Percentiles rank a stretch among this genome's conserved stretches.
phyloP scores from a whole-genome alignment of 345 rosid species.

The Xanthoceras sorbifolium region DNA sequence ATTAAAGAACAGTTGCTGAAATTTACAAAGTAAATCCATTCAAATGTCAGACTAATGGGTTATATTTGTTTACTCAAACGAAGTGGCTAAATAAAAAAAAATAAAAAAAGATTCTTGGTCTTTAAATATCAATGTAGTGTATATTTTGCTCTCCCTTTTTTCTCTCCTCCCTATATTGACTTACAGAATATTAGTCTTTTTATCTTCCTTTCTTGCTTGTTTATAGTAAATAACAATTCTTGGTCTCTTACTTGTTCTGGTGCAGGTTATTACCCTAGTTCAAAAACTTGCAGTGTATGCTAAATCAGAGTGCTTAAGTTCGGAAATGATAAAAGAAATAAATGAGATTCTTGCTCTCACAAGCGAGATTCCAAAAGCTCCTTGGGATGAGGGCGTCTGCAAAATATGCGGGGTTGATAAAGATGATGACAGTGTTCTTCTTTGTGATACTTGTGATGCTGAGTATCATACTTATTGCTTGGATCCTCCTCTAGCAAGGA shows the following conservation, averaged over 20 bases:
- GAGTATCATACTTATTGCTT: constrained; percentile 99
- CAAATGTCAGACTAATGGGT: not conserved
- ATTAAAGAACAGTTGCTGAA: not conserved
- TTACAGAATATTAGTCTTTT: not conserved
- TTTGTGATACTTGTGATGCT: constrained; percentile 96
- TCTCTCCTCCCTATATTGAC: not conserved
- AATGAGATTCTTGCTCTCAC: constrained; percentile 63
- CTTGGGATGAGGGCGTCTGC: constrained; percentile 99
- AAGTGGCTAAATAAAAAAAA: not conserved
- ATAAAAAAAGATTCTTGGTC: not conserved
- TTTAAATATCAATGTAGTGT: not conserved
- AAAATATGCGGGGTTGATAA: constrained; percentile 97
- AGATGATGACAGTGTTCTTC: constrained; percentile 96
- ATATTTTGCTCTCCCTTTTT: not conserved
- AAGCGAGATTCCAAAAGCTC: constrained; percentile 86
- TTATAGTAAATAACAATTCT: constrained; percentile 2
- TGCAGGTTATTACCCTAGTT: constrained; percentile 73
- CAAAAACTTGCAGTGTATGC: constrained; percentile 62
- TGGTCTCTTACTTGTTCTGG: constrained; percentile 12
- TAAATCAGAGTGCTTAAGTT: constrained; percentile 55
- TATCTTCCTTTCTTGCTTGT: constrained; percentile 12
- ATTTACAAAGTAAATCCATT: not conserved
- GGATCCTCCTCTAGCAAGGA: constrained; percentile 93
- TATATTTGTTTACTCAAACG: not conserved
- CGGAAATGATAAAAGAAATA: constrained; percentile 68